These are phyloP conservation scores for Dictyostelium citrinum DNA, from an alignment of 78 protist genomes.

Conservation along the genomic window DNA sequence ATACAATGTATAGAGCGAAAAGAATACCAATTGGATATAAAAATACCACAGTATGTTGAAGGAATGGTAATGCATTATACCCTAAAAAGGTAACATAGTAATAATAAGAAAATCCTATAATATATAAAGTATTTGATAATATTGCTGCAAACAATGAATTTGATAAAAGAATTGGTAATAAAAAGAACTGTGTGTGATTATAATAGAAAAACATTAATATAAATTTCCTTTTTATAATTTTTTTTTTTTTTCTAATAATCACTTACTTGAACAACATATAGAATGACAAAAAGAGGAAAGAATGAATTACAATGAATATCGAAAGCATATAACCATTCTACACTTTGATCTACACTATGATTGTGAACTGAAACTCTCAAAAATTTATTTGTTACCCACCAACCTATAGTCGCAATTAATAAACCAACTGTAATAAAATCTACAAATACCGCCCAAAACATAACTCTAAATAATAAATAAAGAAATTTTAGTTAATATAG, in stretches of 20 bases:
- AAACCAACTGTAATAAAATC: conserved; percentile 86
- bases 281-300: conserved; percentile 87
- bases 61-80: conserved; percentile 90
- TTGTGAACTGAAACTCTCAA: conserved; percentile 45
- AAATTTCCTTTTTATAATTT: neutral
- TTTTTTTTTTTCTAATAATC: neutral
- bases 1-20: neutral
- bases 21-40: conserved; percentile 81
- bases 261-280: conserved; percentile 88
- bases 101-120: conserved; percentile 85
- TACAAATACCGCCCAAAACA: conserved; percentile 84
- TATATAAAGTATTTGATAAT: conserved; percentile 86
- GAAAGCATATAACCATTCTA: conserved; percentile 96
- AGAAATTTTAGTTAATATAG: no score
- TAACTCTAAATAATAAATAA: neutral
- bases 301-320: conserved; percentile 98
- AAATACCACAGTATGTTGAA: conserved; percentile 63
- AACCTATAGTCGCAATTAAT: conserved; percentile 68
- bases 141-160: conserved; percentile 65
- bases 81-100: conserved; percentile 96
- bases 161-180: conserved; percentile 78
- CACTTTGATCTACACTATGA: conserved; percentile 86
- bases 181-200: conserved; percentile 37
- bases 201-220: neutral
- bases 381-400: conserved; percentile 84